A percentile compares a stretch with the other conserved stretches of the same genome.
These are phyloP conservation scores for Trifolium repens DNA, from an alignment of 306 rosid genomes.

Conservation along the genomic window DNA sequence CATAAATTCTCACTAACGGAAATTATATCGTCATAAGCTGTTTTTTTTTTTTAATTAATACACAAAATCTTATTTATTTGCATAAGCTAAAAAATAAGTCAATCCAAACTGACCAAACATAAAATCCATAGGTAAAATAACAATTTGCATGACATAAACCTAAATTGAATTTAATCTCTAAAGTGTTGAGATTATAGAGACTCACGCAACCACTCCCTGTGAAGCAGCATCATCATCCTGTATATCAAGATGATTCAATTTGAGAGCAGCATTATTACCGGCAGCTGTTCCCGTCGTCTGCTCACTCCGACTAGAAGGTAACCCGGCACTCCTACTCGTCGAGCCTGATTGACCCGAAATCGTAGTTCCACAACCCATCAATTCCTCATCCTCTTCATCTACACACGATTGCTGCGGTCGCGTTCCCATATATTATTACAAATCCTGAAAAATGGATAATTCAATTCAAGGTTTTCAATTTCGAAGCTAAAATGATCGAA, in stretches of 20 bases:
- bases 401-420: constrained; percentile 59
- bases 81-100: too few species aligned
- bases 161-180: constrained; percentile 3
- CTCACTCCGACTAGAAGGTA: constrained; percentile 55
- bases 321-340: constrained; percentile 81
- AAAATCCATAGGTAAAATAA: constrained; percentile 14
- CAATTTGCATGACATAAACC: constrained; percentile 4
- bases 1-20: too few species aligned
- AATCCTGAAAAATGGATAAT: neutral
- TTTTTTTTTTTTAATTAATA: too few species aligned
- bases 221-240: constrained; percentile 88
- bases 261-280: constrained; percentile 63
- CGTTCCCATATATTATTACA: constrained; percentile 62
- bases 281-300: constrained; percentile 57
- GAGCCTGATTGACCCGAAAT: constrained; percentile 82
- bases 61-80: too few species aligned
- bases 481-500: neutral
- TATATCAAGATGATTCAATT: constrained; percentile 71
- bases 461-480: constrained; percentile 21
- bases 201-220: constrained; percentile 78
- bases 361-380: constrained; percentile 55
- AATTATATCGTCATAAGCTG: neutral
- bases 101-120: neutral
- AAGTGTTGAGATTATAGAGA: constrained; percentile 27
- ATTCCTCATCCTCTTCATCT: constrained; percentile 54